These are phyloP conservation scores for Colletotrichum sp. DNA, from an alignment of 2,329 filamentous ascomycete species.

Conservation along the genomic window DNA sequence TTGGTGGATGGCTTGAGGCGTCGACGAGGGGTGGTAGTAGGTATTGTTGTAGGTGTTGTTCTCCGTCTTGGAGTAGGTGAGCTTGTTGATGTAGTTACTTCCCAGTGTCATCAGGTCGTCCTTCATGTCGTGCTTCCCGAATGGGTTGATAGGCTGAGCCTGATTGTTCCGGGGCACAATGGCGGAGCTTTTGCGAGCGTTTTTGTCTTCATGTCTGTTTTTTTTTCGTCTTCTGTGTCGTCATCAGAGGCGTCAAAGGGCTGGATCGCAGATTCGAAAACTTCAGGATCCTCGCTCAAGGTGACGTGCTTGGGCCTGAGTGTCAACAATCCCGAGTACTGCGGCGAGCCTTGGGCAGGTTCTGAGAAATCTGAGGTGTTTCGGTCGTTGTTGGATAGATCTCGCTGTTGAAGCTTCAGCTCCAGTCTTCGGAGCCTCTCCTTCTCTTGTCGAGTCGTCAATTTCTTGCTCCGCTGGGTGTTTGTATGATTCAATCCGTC, in stretches of 20 bases:
- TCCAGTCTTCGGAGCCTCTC: background rate
- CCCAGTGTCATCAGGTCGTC: background rate
- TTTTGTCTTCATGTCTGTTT: background rate
- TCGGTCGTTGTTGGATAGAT: background rate
- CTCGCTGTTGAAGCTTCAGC: background rate
- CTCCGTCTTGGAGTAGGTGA: background rate
- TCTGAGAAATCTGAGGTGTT: background rate
- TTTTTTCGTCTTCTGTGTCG: background rate
- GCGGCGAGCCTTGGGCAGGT: background rate
- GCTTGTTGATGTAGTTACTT: background rate
- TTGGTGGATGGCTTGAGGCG: background rate
- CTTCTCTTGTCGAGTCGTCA: background rate
- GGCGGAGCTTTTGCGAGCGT: background rate
- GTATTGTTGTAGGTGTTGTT: background rate
- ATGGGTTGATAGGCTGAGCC: background rate
- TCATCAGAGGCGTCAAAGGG: background rate
- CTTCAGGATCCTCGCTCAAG: background rate
- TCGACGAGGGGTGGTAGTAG: background rate
- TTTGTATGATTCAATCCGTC: background rate
- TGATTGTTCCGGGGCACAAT: background rate
- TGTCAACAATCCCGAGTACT: background rate
- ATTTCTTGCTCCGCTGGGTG: background rate
- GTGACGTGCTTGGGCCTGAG: background rate
- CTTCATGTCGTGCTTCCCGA: background rate
- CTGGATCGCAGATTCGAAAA: background rate